A percentile compares a stretch with the other conserved stretches of the same genome.
These are phyloP conservation scores for Eurotiales sp. DNA, from an alignment of 2,329 filamentous ascomycete species.

Conservation along the genomic window DNA sequence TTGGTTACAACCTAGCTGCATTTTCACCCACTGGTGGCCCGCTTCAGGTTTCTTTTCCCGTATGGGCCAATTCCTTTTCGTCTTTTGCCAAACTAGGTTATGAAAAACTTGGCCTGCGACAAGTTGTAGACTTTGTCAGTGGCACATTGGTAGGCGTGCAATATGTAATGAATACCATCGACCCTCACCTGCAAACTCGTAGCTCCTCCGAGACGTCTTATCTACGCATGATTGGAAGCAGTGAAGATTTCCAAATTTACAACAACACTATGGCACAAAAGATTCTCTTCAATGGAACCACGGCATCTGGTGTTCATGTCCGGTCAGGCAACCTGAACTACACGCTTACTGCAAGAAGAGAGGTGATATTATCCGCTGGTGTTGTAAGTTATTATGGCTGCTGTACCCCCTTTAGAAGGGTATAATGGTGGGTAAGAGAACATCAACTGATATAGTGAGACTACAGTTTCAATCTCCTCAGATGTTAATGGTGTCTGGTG, in stretches of 20 bases:
- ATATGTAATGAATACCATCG: conserved; percentile 28
- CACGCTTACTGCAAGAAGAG: conserved; percentile 30
- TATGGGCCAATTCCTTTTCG: conserved; percentile 23
- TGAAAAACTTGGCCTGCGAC: conserved; percentile 23
- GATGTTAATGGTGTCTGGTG: conserved; percentile 29
- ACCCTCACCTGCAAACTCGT: conserved; percentile 19
- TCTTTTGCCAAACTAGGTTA: conserved; percentile 25
- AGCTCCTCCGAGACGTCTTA: conserved; percentile 23
- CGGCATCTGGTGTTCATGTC: conserved; percentile 23
- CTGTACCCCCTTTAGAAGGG: too few relatives aligned
- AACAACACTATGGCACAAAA: conserved; percentile 30
- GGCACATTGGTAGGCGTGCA: conserved; percentile 22
- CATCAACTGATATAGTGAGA: too few relatives aligned
- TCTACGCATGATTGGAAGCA: conserved; percentile 18
- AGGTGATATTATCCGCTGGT: conserved; percentile 46
- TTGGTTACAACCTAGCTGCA: conserved; percentile 19
- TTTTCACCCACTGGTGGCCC: conserved; percentile 22
- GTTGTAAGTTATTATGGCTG: too few relatives aligned
- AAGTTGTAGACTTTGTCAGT: conserved; percentile 25
- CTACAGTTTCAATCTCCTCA: conserved; percentile 45
- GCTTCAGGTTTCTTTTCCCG: conserved; percentile 29
- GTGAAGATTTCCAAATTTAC: conserved; percentile 30
- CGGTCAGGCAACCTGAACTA: conserved; percentile 21
- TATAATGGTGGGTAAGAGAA: too few relatives aligned
- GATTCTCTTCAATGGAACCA: conserved; percentile 32